Evolutionary conservation across 2,329 filamentous ascomycete species (phyloP).

Genomic region (Trichoderma sp.): DNA sequence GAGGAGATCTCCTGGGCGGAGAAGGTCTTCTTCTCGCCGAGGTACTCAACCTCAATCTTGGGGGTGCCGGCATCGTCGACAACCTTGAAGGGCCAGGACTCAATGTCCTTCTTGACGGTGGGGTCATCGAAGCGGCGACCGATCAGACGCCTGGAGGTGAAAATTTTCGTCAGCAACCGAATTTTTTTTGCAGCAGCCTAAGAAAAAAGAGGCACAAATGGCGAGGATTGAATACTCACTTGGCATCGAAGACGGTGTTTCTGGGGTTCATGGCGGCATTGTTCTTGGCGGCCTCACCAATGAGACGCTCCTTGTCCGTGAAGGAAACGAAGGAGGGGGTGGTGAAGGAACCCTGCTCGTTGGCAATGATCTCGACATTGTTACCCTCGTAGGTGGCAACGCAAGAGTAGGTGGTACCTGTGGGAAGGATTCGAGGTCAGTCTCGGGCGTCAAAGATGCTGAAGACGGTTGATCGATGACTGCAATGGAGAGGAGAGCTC

Average conservation of each 20-base stretch:
- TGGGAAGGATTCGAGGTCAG: constrained; percentile 21
- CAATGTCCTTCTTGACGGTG: constrained; percentile 97
- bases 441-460: background rate
- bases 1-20: constrained; percentile 98
- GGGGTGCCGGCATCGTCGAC: constrained; percentile 86
- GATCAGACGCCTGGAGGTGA: constrained; percentile 80
- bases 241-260: constrained; percentile 99
- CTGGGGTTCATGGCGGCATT: constrained; percentile 98
- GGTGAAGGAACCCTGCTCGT: constrained; percentile 99
- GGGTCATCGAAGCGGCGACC: constrained; percentile 93
- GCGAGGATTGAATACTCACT: constrained; percentile 60
- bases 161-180: constrained; percentile 30
- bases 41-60: constrained; percentile 92
- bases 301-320: constrained; percentile 97
- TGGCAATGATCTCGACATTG: constrained; percentile 99
- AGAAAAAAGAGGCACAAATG: background rate
- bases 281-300: constrained; percentile 99
- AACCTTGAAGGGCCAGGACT: constrained; percentile 99
- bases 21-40: constrained; percentile 93
- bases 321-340: constrained; percentile 99
- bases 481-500: background rate
- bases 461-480: constrained; percentile 2
- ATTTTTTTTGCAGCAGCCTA: background rate
- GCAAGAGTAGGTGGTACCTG: constrained; percentile 99
- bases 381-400: constrained; percentile 99